Percentiles rank a stretch among this genome's conserved stretches.
These are phyloP conservation scores for Cadophora sp. DNA, from an alignment of 2,329 filamentous ascomycete species.

Conservation along the genomic window DNA sequence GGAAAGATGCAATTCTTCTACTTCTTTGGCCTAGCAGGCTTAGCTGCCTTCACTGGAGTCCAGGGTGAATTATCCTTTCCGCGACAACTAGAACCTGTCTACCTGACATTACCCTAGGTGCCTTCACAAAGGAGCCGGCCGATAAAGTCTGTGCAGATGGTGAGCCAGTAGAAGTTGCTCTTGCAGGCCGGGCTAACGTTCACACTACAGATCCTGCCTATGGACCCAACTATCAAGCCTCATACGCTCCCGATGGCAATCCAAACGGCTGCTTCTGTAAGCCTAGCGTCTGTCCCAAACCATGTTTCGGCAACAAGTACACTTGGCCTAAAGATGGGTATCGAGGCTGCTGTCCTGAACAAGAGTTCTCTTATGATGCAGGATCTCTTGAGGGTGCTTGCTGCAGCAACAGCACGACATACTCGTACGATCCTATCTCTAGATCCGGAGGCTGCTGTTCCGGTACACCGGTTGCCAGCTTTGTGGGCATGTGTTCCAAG, in stretches of 20 bases:
- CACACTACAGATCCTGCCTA: neutral
- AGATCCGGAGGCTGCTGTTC: slow-evolving; percentile 5
- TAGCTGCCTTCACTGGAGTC: neutral
- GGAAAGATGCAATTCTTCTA: neutral
- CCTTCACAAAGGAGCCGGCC: neutral
- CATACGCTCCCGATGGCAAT: neutral
- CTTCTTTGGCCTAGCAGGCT: neutral
- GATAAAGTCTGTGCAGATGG: slow-evolving; percentile 16
- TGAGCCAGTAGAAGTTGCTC: neutral
- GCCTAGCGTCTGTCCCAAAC: slow-evolving; percentile 15
- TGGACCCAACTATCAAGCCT: slow-evolving; percentile 14
- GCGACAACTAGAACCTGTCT: neutral
- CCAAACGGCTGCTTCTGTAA: slow-evolving; percentile 9
- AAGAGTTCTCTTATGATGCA: slow-evolving; percentile 1
- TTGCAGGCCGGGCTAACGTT: neutral
- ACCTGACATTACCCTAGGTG: neutral
- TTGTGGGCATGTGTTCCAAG: neutral
- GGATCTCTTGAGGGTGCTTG: slow-evolving; percentile 12
- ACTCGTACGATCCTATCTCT: slow-evolving; percentile 4
- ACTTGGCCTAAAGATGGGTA: slow-evolving; percentile 13
- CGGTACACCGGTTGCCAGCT: slow-evolving; percentile 5
- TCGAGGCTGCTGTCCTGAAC: slow-evolving; percentile 7
- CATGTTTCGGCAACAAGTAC: slow-evolving; percentile 10
- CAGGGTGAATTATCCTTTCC: neutral
- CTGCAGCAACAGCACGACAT: slow-evolving; percentile 11